These are phyloP conservation scores for Dendrothele bispora DNA, from an alignment of 768 basidiomycete genomes.

Conservation along the genomic window DNA sequence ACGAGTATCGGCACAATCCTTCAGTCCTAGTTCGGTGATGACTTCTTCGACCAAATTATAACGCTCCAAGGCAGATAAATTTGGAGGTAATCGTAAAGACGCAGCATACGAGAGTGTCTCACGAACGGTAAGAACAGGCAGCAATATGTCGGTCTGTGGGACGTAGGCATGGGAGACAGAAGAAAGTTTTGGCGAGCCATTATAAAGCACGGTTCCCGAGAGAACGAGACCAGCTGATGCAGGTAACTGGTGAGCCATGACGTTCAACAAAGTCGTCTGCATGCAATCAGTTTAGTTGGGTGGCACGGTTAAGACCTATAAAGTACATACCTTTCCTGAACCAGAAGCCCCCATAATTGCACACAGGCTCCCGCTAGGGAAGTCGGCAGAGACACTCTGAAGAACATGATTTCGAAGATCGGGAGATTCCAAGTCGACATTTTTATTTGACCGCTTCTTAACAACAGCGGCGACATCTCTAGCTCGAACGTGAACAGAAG, in stretches of 20 bases:
- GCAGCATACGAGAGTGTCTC: constrained; percentile 53
- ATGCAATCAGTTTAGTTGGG: background rate
- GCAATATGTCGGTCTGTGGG: constrained; percentile 59
- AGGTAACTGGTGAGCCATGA: constrained; percentile 16
- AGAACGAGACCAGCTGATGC: constrained; percentile 19
- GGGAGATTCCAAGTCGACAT: background rate
- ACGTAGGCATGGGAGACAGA: constrained; percentile 38
- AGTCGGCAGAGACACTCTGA: constrained; percentile 7
- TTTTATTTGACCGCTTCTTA: background rate
- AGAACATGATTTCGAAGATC: constrained; percentile 2
- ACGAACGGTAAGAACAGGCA: constrained; percentile 48
- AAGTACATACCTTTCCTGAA: constrained; percentile 8
- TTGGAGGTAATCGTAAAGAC: constrained; percentile 46
- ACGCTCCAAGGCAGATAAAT: constrained; percentile 32
- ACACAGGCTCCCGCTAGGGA: constrained; percentile 5
- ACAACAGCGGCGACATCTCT: constrained; percentile 3
- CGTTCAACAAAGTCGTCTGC: constrained; percentile 8
- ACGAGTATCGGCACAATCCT: constrained; percentile 34
- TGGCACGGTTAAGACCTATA: background rate
- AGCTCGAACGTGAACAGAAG: background rate
- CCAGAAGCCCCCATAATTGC: constrained; percentile 11
- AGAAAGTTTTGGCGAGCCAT: constrained; percentile 22
- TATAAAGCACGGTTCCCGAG: constrained; percentile 33
- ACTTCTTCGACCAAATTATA: constrained; percentile 39
- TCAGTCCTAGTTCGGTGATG: constrained; percentile 39